Evolutionary conservation across 139 green algal species (phyloP).

Genomic region (Penium margaritaceum): DNA sequence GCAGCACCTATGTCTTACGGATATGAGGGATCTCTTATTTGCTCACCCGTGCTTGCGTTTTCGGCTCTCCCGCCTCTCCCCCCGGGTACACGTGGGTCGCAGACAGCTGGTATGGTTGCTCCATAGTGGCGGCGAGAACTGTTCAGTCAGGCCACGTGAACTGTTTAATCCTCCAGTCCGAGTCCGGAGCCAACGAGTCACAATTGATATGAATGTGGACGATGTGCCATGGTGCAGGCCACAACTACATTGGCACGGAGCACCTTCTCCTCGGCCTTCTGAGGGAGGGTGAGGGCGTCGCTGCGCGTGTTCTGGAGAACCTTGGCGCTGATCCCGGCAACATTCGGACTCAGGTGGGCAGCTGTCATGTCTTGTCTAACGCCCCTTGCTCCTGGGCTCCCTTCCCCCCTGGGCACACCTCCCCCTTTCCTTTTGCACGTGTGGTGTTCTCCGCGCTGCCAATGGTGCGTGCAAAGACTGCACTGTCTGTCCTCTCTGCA

Average conservation of each 20-base stretch:
- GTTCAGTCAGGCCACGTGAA: too few species aligned
- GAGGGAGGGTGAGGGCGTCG: slow-evolving; percentile 94
- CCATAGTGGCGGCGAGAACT: too few species aligned
- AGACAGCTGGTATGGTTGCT: too few species aligned
- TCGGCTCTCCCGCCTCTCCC: too few species aligned
- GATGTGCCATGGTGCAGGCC: too few species aligned
- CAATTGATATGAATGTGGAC: too few species aligned
- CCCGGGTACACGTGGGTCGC: too few species aligned
- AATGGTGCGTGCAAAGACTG: neutral
- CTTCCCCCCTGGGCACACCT: neutral
- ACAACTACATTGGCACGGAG: slow-evolving; percentile 99
- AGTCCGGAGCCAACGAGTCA: too few species aligned
- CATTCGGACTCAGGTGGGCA: slow-evolving; percentile 81
- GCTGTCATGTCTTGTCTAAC: neutral
- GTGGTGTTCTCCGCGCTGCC: neutral
- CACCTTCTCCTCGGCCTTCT: slow-evolving; percentile 97
- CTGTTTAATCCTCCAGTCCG: too few species aligned
- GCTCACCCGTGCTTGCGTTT: too few species aligned
- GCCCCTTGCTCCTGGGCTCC: neutral
- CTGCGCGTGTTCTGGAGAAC: slow-evolving; percentile 90
- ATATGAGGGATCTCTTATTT: too few species aligned
- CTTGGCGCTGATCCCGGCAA: slow-evolving; percentile 88
- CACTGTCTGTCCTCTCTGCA: neutral
- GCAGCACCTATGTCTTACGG: neutral
- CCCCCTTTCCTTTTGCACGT: neutral